phyloP scores from a whole-genome alignment of 2,329 filamentous ascomycete genomes.

The Fusarium nodosum region DNA sequence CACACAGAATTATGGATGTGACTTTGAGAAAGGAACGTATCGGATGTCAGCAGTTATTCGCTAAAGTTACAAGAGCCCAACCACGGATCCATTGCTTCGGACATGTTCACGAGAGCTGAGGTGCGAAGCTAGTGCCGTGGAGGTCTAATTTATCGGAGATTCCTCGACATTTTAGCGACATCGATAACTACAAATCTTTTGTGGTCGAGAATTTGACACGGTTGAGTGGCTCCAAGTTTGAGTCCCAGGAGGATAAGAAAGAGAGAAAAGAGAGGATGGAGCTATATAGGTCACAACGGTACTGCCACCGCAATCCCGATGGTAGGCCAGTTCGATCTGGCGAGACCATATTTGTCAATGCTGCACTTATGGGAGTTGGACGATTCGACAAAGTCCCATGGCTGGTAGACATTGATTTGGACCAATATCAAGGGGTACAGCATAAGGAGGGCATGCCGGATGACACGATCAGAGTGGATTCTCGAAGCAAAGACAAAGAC shows the following conservation, averaged over 20 bases:
- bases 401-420: slow-evolving; percentile 31
- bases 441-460: background rate
- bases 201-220: slow-evolving; percentile 54
- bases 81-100: slow-evolving; percentile 57
- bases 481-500: background rate
- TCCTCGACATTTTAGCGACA: slow-evolving; percentile 62
- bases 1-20: slow-evolving; percentile 59
- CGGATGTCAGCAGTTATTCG: slow-evolving; percentile 53
- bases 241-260: slow-evolving; percentile 1
- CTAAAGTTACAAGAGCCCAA: slow-evolving; percentile 47
- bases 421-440: background rate
- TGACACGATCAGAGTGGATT: background rate
- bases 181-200: slow-evolving; percentile 60
- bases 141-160: slow-evolving; percentile 41
- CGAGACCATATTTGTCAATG: slow-evolving; percentile 40
- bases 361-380: slow-evolving; percentile 14
- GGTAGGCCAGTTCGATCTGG: background rate
- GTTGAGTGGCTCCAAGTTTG: slow-evolving; percentile 2
- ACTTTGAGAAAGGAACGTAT: slow-evolving; percentile 47
- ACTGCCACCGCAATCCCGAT: slow-evolving; percentile 17
- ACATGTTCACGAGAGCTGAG: slow-evolving; percentile 54
- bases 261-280: background rate
- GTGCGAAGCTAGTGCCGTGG: slow-evolving; percentile 64
- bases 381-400: slow-evolving; percentile 25
- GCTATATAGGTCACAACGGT: slow-evolving; percentile 13